Conservation (phyloP, 164 flowering plant genomes). For the Aristolochia californica region DNA sequence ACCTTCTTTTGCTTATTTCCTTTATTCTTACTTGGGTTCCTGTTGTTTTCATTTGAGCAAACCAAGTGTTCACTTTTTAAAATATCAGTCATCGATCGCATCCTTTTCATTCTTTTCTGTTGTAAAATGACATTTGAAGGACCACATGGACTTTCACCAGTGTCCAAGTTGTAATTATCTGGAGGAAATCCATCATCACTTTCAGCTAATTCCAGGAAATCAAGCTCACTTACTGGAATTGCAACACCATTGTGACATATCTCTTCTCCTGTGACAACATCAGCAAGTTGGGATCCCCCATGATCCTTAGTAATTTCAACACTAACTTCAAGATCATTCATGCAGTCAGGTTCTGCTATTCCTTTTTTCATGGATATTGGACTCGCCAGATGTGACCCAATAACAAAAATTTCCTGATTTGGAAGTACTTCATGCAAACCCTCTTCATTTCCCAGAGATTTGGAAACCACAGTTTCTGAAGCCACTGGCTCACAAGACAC, state of each 20-base stretch:
- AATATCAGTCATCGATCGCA: slow-evolving; percentile 38
- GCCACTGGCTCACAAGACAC: slow-evolving; percentile 1
- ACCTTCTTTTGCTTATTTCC: slow-evolving; percentile 27
- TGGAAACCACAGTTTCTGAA: slow-evolving; percentile 11
- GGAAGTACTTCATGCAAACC: slow-evolving; percentile 2
- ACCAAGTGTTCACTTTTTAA: slow-evolving; percentile 21
- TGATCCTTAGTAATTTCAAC: too few relatives aligned
- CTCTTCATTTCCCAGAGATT: not conserved
- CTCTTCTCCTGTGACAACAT: too few relatives aligned
- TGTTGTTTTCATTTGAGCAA: not conserved
- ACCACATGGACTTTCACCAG: slow-evolving; percentile 8
- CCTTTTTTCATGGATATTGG: slow-evolving; percentile 5
- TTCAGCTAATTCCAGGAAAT: slow-evolving; percentile 17
- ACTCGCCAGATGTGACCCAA: slow-evolving; percentile 9
- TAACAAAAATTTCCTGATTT: slow-evolving; percentile 11
- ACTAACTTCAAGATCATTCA: slow-evolving; percentile 4
- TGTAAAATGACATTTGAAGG: slow-evolving; percentile 16
- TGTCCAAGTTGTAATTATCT: slow-evolving; percentile 15
- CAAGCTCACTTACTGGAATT: slow-evolving; percentile 4
- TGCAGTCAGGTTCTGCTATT: slow-evolving; percentile 10
- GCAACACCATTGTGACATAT: slow-evolving; percentile 2
- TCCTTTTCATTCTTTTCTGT: slow-evolving; percentile 29
- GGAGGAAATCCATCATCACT: slow-evolving; percentile 18
- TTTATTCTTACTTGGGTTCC: not conserved
- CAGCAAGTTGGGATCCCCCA: too few relatives aligned